Evolutionary conservation across 1,284 basidiomycete genomes (phyloP).

Genomic region (Tilletia horrida): DNA sequence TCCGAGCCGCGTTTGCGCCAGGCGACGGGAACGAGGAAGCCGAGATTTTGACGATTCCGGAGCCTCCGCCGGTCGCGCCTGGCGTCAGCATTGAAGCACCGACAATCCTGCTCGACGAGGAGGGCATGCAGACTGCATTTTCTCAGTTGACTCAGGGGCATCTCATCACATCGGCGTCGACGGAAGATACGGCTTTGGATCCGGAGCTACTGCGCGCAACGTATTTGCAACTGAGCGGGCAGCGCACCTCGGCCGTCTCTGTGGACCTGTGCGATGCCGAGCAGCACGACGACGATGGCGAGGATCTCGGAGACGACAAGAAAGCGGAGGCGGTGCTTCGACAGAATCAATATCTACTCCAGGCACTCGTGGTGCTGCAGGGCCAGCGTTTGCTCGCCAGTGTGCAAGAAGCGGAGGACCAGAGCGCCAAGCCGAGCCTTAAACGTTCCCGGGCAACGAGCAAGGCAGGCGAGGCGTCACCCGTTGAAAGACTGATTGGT

Average conservation of each 20-base stretch:
- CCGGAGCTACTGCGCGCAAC: constrained; percentile 6
- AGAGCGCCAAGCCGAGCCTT: not conserved
- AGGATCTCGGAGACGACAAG: not conserved
- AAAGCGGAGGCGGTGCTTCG: not conserved
- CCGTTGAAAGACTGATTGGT: constrained; percentile 12
- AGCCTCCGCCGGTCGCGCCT: not conserved
- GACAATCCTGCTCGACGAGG: not conserved
- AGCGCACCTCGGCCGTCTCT: not conserved
- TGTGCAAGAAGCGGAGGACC: not conserved
- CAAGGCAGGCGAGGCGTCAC: not conserved
- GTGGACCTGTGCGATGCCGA: not conserved
- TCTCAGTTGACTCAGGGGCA: not conserved
- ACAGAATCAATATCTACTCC: constrained; percentile 11
- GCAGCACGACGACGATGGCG: not conserved
- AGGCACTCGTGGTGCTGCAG: constrained; percentile 10
- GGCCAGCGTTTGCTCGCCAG: constrained; percentile 5
- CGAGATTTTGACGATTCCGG: not conserved
- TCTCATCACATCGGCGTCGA: not conserved
- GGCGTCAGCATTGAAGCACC: not conserved
- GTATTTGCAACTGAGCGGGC: not conserved
- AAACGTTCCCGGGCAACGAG: not conserved
- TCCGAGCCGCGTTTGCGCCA: not conserved
- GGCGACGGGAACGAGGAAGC: not conserved
- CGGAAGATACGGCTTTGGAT: not conserved
- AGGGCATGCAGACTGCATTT: not conserved